Conservation (phyloP, 2,329 filamentous ascomycete species). For the Aspergillus fijiensis region DNA sequence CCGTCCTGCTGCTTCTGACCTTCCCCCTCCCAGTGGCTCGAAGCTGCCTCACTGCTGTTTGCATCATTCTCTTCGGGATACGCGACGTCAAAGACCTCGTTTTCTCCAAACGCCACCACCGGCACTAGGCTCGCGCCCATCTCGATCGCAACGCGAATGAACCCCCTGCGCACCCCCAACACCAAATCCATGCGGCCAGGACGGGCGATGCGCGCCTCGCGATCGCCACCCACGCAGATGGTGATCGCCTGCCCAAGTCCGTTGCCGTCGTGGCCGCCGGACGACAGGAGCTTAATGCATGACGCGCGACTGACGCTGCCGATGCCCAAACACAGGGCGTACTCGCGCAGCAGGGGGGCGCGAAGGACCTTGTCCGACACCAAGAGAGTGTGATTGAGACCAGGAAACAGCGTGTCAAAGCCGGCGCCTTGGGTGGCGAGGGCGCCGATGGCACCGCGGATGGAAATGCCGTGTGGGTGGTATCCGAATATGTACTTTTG, state of each 20-base stretch:
- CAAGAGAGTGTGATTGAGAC: constrained; percentile 79
- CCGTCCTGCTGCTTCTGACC: constrained; percentile 40
- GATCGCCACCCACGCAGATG: constrained; percentile 78
- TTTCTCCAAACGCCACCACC: constrained; percentile 80
- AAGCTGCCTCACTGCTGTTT: neutral
- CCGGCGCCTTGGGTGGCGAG: constrained; percentile 79
- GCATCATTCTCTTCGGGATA: constrained; percentile 69
- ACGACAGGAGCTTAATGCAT: constrained; percentile 73
- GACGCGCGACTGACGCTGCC: constrained; percentile 77
- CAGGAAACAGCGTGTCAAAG: constrained; percentile 76
- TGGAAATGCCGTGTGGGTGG: constrained; percentile 86
- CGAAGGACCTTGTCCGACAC: constrained; percentile 86
- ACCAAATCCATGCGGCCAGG: constrained; percentile 70
- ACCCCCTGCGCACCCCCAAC: constrained; percentile 73
- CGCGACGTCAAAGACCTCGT: constrained; percentile 81
- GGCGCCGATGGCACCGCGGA: constrained; percentile 76
- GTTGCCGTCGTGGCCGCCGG: constrained; percentile 66
- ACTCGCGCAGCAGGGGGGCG: constrained; percentile 80
- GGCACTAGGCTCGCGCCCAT: constrained; percentile 80
- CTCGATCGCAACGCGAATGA: constrained; percentile 79
- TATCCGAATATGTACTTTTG: constrained; percentile 87
- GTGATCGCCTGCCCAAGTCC: constrained; percentile 83
- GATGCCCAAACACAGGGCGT: constrained; percentile 72
- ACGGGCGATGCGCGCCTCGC: constrained; percentile 76
- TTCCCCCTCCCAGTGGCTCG: constrained; percentile 34